Evolutionary conservation across 1,139 yeast genomes (phyloP), one percentile per base, ranked within the genome.

Genomic region (Saccharomyces uvarum): DNA sequence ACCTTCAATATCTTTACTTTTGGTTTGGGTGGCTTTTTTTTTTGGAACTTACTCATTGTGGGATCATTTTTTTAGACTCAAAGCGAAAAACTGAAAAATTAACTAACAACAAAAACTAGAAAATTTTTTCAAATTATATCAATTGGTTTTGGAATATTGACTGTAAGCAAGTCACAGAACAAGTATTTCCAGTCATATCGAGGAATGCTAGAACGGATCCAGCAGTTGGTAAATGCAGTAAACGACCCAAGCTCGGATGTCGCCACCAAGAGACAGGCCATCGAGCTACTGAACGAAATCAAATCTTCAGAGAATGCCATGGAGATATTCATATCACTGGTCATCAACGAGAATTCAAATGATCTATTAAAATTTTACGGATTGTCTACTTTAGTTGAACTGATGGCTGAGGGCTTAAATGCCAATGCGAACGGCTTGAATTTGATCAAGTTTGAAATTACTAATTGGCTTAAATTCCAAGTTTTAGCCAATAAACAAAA

Each of bases 161-260:
- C 49, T 21, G 32, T 42, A 50, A 42, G 32, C 29, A 29, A 49
- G 8, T 26, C 27, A 16, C n/a, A 21, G 51, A 47, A 14, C 28
- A 38, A 49, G 27, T 29, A 14, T 38, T 49, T 26, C 26, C 29
- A 48, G 38, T 33, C 49, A 29, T n/a, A 33, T 29, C 26, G 26
- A 13, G 46, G 33, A 29, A 88, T 88, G 95, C 90, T 88, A 63
- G 81, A 82, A 63, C 96, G 90, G 76, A 87, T 93, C 68, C 91
- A 82, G 71, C 96, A 90, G 75, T 99, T 97, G 51, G 96, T 93
- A 54, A 86, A 83, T 62, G 84, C 91, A 61, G 98, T 97, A 42
- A 81, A 89, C 59, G 83, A 85, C 67, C 88, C 88, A 50, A 76
- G 85, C n/a, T 80, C 87, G 24, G 95, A 88, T 69, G 75, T 78